Evolutionary conservation across 306 rosid genomes (phyloP), one percentile per base, ranked within the genome.

Genomic region (Nissolia schottii): DNA sequence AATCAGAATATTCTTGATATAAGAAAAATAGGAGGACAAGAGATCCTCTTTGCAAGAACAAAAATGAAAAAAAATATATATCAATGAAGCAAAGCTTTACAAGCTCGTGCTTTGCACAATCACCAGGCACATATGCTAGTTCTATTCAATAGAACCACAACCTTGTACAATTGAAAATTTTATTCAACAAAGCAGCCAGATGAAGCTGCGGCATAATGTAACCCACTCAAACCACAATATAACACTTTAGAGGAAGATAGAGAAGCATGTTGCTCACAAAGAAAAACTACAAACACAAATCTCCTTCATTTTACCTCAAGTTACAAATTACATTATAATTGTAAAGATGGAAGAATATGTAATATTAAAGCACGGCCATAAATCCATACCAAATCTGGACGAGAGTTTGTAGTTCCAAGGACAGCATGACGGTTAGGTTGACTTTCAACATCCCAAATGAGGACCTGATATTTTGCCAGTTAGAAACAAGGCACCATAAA

Each of bases 371-470:
- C 34, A 10, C 13, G 57, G 7, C 20, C 50, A 73, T 32, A 38
- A 18, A 61, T 60, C 23, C 45, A 55, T 84, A 95, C 99, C 99
- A 95, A 81, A 87, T 95, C 99, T 8, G 99, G 99, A 56, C 96
- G 96, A 58, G 99, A 95, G 74, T 84, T 88, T 45, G 96, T 71
- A 74, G 99, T 96, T 61, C 99, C 99, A 71, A 88, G 90, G 70
- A 95, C 96, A 63, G 97, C 97, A 78, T 95, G 99, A 31, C 99
- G 97, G 35, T 95, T 95, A 40, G 97, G 96, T 79, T 95, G 99
- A 77, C 87, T 84, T 77, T 95, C 99, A 70, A 95, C 92, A 76
- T 95, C 99, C 99, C 99, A 95, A 76, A 95, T 87, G 20, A 95
- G 90, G 43, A 95, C 97, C 99, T 95, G 88, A 77, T 18, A 51